A percentile compares a stretch with the other conserved stretches of the same genome.
These are phyloP conservation scores for Paecilomyces variotii DNA, from an alignment of 2,329 filamentous ascomycete species.

Conservation along the genomic window DNA sequence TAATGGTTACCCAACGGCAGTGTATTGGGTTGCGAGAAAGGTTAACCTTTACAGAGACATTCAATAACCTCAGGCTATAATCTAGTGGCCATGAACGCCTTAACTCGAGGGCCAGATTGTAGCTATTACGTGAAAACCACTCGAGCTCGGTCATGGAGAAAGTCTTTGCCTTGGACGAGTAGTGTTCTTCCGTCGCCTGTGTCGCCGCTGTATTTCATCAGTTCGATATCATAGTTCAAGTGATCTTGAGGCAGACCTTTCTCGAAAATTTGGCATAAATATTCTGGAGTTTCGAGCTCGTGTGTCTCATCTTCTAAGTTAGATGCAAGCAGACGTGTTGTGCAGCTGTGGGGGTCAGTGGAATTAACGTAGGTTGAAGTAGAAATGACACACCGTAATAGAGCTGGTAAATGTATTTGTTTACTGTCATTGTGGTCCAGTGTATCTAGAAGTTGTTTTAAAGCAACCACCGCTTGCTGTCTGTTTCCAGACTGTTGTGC, in stretches of 20 bases:
- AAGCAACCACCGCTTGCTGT: too few species aligned
- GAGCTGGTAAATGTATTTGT: conserved; percentile 52
- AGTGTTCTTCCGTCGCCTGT: conserved; percentile 35
- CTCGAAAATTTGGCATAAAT: conserved; percentile 51
- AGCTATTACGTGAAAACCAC: conserved; percentile 78
- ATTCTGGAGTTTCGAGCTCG: too few species aligned
- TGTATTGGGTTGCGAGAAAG: too few species aligned
- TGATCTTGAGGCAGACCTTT: conserved; percentile 27
- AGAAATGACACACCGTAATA: too few species aligned
- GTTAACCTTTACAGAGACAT: too few species aligned
- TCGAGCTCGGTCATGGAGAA: conserved; percentile 63
- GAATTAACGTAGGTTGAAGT: too few species aligned
- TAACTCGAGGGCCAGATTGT: conserved; percentile 67
- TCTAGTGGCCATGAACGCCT: conserved; percentile 49
- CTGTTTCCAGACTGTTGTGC: too few species aligned
- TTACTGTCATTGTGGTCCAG: conserved; percentile 42
- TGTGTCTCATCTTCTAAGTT: conserved; percentile 36
- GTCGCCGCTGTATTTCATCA: conserved; percentile 38
- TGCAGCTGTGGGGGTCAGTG: too few species aligned
- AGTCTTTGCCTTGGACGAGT: conserved; percentile 35
- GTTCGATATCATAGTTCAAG: conserved; percentile 15
- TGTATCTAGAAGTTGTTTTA: conserved; percentile 46
- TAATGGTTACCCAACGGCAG: too few species aligned
- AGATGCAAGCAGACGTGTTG: conserved; percentile 37
- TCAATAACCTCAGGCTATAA: conserved; percentile 48